Base-by-base conservation (phyloP, 352 stramenopile genomes). In the Phytophthora vignae region DNA sequence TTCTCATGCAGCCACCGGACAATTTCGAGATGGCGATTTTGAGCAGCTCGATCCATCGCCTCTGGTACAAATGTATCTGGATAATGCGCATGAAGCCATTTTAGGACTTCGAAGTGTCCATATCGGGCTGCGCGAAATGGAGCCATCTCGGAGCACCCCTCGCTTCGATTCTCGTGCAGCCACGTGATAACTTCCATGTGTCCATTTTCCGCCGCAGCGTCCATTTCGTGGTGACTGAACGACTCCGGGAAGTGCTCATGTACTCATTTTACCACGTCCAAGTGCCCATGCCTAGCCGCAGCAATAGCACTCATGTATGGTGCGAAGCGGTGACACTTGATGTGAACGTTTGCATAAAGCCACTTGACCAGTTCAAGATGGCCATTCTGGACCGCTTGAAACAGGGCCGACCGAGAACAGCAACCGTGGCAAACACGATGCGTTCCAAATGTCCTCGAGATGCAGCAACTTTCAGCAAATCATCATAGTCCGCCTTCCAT, bases 401-500 rank as follows among this genome's bases (percentile, higher is more conserved):
- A 12, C 14, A 52, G n/a, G 15, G 44, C 44, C 9, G 2, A 1
- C 17, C 3, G 15, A 12, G 44, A 52, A 12, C 44, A 52, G 17
- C 44, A 11, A 2, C 7, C 44, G 44, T 52, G 44, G 2, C 25
- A 17, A n/a, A n/a, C n/a, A n/a, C n/a, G n/a, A n/a, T n/a, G n/a
- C n/a, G n/a, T 5, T 56, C 21, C 33, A 56, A 8, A 36, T 56
- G 21, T 9, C 50, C 50, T 3, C 40, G 11, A 14, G 8, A 22
- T 12, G 15, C 55, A 19, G 55, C 55, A 14, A 25, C 54, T 11
- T 50, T 6, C 10, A 59, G 25, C 14, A 14, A 12, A 59, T 59
- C 1, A 6, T 31, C 22, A 60, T 29, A 60, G 33, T 60, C 36
- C 9, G 33, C 22, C 49, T 50, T 60, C 55, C 55, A 50, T 19